Evolutionary conservation across 2,329 filamentous ascomycete species (phyloP), one percentile per base, ranked within the genome.

Genomic region (Exophiala phaeomuriformis): DNA sequence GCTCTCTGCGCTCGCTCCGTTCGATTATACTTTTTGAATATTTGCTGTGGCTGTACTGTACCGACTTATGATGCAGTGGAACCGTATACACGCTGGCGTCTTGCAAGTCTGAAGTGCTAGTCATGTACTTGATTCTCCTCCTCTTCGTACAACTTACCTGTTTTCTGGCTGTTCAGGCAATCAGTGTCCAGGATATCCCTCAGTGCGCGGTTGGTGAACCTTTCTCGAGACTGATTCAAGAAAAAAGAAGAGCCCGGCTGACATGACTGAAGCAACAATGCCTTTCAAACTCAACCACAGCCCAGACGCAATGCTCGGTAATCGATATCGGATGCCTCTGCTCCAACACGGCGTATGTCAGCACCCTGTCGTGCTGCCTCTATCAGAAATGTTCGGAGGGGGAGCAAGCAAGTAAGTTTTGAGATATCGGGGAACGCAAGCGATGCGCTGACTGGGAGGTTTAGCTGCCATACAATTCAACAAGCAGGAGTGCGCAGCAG

Each of bases 391-490:
- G 63, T 47, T 54, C 49, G 30, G 27, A 52, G 3, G 40, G 46
- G 19, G 63, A 64, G 33, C 63, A 64, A 57, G 51, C 60, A 41
- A 53, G 62, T 64, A 51, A 10, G 62, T 55, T 35, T 19, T 8
- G 9, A 36, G 28, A n/a, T 19, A 32, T 8, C 37, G 30, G 28
- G 30, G 48, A 32, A 19, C 31, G n/a, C 28, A 47, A 40, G 5
- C 7, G 35, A 8, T 19, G 9, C 10, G 29, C 47, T 49, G 44
- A 55, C 42, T 8, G 19, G 19, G 19, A n/a, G 4, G 29, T 46
- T 28, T 49, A 61, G 60, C 53, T 33, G 63, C 63, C 9, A 64
- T 64, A 30, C 57, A 60, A 48, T 64, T 63, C 59, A 64, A 64
- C 45, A 51, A 63, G 43, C 53, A 63, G 43, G 57, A 61, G 42